A percentile compares a stretch with the other conserved stretches of the same genome.
Evolutionary conservation across 1,139 yeast genomes (phyloP).

Genomic region (Saccharomycopsis crataegensis): DNA sequence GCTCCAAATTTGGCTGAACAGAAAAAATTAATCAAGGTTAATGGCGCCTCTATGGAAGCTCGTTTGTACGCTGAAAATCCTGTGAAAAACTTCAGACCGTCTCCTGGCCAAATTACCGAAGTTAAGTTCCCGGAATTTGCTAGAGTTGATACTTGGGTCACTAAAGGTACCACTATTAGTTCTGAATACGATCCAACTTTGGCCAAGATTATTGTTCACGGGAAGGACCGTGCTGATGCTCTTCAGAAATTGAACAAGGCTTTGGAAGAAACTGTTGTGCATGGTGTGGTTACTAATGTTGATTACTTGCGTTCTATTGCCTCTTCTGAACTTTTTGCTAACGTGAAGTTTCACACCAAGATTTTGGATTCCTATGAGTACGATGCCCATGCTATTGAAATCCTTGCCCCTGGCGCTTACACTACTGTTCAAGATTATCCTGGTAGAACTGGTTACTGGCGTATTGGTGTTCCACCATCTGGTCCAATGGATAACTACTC

Average conservation of each 20-base stretch:
- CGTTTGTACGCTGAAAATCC: slow-evolving; percentile 96
- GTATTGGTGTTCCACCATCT: slow-evolving; percentile 94
- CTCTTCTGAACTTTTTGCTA: slow-evolving; percentile 72
- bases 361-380: slow-evolving; percentile 78
- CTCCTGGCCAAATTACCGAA: slow-evolving; percentile 89
- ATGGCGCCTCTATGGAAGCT: slow-evolving; percentile 95
- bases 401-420: slow-evolving; percentile 82
- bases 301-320: slow-evolving; percentile 86
- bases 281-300: slow-evolving; percentile 83
- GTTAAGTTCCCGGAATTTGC: slow-evolving; percentile 84
- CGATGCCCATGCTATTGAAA: slow-evolving; percentile 76
- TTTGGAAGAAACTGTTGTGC: slow-evolving; percentile 74
- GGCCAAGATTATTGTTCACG: slow-evolving; percentile 94
- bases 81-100: slow-evolving; percentile 87
- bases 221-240: slow-evolving; percentile 80
- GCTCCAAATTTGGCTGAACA: slow-evolving; percentile 65
- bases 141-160: slow-evolving; percentile 90
- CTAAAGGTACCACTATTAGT: slow-evolving; percentile 80
- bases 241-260: slow-evolving; percentile 70
- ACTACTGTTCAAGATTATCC: slow-evolving; percentile 96
- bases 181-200: slow-evolving; percentile 96
- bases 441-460: slow-evolving; percentile 86
- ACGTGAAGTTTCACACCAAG: slow-evolving; percentile 80
- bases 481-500: slow-evolving; percentile 97
- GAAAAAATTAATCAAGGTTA: slow-evolving; percentile 39